These are phyloP conservation scores for Pistacia vera DNA, from an alignment of 345 rosid genomes.

Conservation along the genomic window DNA sequence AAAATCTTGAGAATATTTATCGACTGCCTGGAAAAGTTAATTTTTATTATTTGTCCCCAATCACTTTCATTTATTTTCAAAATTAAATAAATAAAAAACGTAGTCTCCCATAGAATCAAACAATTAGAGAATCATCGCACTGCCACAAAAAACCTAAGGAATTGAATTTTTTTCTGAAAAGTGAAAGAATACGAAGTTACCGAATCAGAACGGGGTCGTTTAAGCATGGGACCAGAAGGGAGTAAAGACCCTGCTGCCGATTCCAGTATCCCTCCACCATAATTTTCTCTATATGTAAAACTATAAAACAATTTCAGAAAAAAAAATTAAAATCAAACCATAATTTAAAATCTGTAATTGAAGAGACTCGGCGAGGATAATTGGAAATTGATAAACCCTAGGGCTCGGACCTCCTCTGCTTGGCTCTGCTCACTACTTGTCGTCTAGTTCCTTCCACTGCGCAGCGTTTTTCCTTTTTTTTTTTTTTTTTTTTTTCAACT, in stretches of 20 bases:
- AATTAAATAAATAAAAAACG: neutral
- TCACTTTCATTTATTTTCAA: neutral
- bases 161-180: neutral
- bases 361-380: neutral
- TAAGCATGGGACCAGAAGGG: conserved; percentile 45
- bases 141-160: neutral
- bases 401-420: neutral
- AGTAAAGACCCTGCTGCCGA: conserved; percentile 46
- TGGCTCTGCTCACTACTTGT: neutral
- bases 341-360: neutral
- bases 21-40: neutral
- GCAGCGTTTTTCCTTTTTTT: neutral
- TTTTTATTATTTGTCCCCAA: neutral
- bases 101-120: neutral
- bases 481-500: too few relatives aligned
- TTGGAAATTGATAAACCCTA: neutral
- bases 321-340: neutral
- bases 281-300: neutral
- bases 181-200: conserved; percentile 28
- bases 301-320: neutral
- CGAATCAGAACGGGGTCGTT: conserved; percentile 68
- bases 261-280: conserved; percentile 81
- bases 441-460: too few relatives aligned
- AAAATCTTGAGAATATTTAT: too few relatives aligned
- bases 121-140: neutral